Conservation (phyloP, 2,329 filamentous ascomycete species). For the Aspergillus ruber region DNA sequence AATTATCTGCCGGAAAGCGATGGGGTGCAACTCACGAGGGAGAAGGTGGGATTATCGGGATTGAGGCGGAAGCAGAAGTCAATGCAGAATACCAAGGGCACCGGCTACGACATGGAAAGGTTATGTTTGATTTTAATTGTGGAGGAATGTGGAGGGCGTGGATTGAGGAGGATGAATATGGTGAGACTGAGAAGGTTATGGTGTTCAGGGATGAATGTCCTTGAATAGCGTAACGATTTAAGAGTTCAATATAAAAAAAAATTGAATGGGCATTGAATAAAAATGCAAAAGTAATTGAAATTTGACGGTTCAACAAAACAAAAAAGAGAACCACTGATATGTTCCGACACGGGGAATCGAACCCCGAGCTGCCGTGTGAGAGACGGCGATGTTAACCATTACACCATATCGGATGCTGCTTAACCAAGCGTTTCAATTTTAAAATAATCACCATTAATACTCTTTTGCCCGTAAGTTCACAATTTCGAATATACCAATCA, state of each 20-base stretch:
- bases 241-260: neutral
- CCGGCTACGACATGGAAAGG: constrained; percentile 33
- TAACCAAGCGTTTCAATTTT: too few relatives aligned
- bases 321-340: neutral
- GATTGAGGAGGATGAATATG: constrained; percentile 38
- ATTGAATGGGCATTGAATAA: neutral
- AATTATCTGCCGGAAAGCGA: constrained; percentile 65
- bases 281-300: neutral
- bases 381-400: constrained; percentile 7
- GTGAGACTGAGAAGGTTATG: constrained; percentile 35
- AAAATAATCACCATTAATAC: too few relatives aligned
- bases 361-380: constrained; percentile 6
- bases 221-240: neutral
- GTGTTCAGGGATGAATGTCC: constrained; percentile 38
- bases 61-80: constrained; percentile 49
- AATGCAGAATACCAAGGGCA: constrained; percentile 39
- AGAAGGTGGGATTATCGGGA: constrained; percentile 78
- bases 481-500: too few relatives aligned
- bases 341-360: constrained; percentile 4
- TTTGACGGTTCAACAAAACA: neutral
- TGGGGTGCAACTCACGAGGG: constrained; percentile 73
- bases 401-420: constrained; percentile 3
- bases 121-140: constrained; percentile 77
- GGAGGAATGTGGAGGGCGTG: constrained; percentile 83
- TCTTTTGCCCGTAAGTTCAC: too few relatives aligned